Evolutionary conservation across 2,329 filamentous ascomycete species (phyloP).

Genomic region (Claviceps digitariae): DNA sequence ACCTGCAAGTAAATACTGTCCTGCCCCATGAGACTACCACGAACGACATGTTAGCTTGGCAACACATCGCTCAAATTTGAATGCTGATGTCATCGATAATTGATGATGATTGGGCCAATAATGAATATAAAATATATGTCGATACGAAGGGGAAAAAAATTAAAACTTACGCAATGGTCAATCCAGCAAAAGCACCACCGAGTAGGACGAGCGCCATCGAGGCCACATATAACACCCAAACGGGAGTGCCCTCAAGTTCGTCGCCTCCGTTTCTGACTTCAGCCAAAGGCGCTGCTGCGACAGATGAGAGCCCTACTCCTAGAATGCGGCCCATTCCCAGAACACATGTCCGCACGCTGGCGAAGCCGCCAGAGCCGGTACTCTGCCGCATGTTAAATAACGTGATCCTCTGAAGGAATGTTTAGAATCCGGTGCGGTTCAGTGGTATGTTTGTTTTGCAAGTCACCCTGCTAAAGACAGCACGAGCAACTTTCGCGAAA

Average conservation of each 20-base stretch:
- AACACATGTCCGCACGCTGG: constrained; percentile 32
- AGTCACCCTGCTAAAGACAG: neutral
- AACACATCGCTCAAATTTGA: neutral
- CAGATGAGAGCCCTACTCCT: constrained; percentile 34
- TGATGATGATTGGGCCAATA: neutral
- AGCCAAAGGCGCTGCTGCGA: constrained; percentile 32
- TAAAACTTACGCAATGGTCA: constrained; percentile 65
- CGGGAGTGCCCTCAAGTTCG: constrained; percentile 43
- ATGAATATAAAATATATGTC: too few species aligned
- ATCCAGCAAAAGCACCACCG: constrained; percentile 84
- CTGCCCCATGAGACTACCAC: constrained; percentile 45
- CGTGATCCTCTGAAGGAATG: neutral
- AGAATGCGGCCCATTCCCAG: constrained; percentile 39
- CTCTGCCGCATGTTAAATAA: constrained; percentile 14
- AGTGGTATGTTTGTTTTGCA: neutral
- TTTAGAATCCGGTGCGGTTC: neutral
- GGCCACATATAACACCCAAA: constrained; percentile 71
- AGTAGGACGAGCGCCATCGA: constrained; percentile 72
- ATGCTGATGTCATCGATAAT: neutral
- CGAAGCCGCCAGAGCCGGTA: constrained; percentile 19
- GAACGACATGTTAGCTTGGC: constrained; percentile 1
- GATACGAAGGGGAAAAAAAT: too few species aligned
- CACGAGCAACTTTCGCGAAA: neutral
- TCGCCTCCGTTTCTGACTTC: constrained; percentile 26
- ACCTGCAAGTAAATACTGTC: constrained; percentile 98